Conservation (phyloP, 2,329 filamentous ascomycete genomes). For the Stemphylium beticola region DNA sequence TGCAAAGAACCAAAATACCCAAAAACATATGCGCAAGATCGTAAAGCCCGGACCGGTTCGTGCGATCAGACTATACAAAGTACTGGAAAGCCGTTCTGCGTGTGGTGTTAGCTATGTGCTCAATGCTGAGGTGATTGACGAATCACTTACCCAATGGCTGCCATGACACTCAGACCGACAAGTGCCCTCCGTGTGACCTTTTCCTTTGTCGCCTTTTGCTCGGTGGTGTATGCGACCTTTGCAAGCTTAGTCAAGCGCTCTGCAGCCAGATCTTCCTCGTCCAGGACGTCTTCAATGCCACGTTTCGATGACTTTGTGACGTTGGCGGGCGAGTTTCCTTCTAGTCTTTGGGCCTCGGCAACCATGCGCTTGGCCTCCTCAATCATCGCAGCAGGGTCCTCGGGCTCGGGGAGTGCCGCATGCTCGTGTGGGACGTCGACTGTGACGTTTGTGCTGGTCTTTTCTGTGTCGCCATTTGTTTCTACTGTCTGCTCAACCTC, state of each 20-base stretch:
- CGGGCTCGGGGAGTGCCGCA: constrained; percentile 72
- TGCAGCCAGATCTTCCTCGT: constrained; percentile 55
- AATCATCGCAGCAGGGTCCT: constrained; percentile 83
- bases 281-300: constrained; percentile 65
- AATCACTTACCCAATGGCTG: constrained; percentile 84
- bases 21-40: constrained; percentile 17
- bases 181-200: constrained; percentile 85
- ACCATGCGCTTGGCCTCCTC: constrained; percentile 89
- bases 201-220: constrained; percentile 82
- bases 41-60: not conserved
- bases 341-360: constrained; percentile 67
- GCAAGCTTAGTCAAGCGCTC: constrained; percentile 72
- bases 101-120: constrained; percentile 20
- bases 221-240: constrained; percentile 62
- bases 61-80: constrained; percentile 22
- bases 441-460: constrained; percentile 74
- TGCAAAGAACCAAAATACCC: not conserved
- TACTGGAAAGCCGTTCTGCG: constrained; percentile 39
- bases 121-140: not conserved
- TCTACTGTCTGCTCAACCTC: constrained; percentile 71
- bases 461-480: constrained; percentile 66
- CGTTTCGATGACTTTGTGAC: constrained; percentile 41
- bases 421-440: constrained; percentile 74
- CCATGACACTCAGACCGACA: constrained; percentile 82
- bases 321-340: constrained; percentile 37